Conservation (phyloP, 108 stramenopile genomes). For the Asterionellopsis glacialis region DNA sequence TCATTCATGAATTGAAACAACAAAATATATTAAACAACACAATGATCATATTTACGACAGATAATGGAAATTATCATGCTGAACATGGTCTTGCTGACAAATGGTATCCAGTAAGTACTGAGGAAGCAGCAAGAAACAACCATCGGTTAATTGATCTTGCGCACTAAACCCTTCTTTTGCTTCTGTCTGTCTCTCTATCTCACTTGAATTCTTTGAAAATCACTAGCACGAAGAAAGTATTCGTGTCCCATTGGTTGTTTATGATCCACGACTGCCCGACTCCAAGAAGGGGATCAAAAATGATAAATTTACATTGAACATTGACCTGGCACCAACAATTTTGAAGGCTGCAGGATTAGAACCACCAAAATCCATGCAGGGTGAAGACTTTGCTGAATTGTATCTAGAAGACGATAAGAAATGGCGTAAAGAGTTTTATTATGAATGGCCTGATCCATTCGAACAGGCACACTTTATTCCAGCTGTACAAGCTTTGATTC, state of each 20-base stretch:
- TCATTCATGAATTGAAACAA: conserved; percentile 47
- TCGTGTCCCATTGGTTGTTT: conserved; percentile 73
- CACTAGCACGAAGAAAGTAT: conserved; percentile 77
- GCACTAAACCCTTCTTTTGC: background rate
- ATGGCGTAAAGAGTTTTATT: conserved; percentile 59
- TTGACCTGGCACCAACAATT: conserved; percentile 79
- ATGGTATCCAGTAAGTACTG: too few species aligned
- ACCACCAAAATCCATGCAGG: conserved; percentile 59
- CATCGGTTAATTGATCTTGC: too few species aligned
- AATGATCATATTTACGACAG: conserved; percentile 78
- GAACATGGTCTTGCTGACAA: conserved; percentile 30
- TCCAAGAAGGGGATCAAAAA: conserved; percentile 42
- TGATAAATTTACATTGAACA: conserved; percentile 68
- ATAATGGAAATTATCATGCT: conserved; percentile 77
- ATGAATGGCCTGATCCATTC: conserved; percentile 28
- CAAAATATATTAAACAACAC: conserved; percentile 60
- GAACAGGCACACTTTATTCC: conserved; percentile 32
- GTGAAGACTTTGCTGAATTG: conserved; percentile 66
- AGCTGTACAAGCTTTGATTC: conserved; percentile 68
- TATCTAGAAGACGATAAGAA: conserved; percentile 29
- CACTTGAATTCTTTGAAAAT: conserved; percentile 20
- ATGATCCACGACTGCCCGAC: conserved; percentile 75
- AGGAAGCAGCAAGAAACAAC: too few species aligned
- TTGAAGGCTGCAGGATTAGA: conserved; percentile 54
- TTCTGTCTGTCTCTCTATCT: background rate